A percentile compares a stretch with the other conserved stretches of the same genome.
These are phyloP conservation scores for Erigeron philadelphicus DNA, from an alignment of 140 eudicot species.

Conservation along the genomic window DNA sequence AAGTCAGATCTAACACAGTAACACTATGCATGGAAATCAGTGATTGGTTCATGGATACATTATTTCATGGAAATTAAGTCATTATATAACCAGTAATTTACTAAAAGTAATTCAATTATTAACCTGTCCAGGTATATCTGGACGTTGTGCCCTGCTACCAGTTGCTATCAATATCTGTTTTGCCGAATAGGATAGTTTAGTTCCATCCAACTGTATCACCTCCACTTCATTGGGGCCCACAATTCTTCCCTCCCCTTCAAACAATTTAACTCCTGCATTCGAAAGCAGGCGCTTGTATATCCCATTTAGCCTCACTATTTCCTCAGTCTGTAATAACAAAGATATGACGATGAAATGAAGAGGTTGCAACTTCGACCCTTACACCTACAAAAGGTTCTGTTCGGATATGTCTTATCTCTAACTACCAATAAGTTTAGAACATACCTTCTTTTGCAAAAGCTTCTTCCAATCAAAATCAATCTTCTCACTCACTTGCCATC, in stretches of 20 bases:
- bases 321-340: constrained; percentile 62
- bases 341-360: not conserved
- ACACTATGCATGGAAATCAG: not conserved
- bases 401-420: not conserved
- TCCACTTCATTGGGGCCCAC: constrained; percentile 94
- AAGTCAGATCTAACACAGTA: not conserved
- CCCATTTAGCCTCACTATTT: constrained; percentile 74
- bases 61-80: not conserved
- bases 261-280: constrained; percentile 85
- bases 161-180: constrained; percentile 88
- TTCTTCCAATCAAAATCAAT: constrained; percentile 93
- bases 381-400: not conserved
- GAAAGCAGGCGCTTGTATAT: constrained; percentile 83
- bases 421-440: constrained; percentile 10
- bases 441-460: constrained; percentile 80
- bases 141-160: constrained; percentile 92
- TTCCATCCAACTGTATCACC: constrained; percentile 81
- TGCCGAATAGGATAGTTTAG: constrained; percentile 70
- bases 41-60: no score
- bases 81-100: not conserved
- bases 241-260: constrained; percentile 90
- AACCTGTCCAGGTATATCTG: constrained; percentile 83
- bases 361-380: not conserved
- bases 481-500: constrained; percentile 84
- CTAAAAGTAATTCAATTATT: not conserved